Base-by-base conservation (phyloP, 176 grass and related monocot species). In the Saccharum officinarum region DNA sequence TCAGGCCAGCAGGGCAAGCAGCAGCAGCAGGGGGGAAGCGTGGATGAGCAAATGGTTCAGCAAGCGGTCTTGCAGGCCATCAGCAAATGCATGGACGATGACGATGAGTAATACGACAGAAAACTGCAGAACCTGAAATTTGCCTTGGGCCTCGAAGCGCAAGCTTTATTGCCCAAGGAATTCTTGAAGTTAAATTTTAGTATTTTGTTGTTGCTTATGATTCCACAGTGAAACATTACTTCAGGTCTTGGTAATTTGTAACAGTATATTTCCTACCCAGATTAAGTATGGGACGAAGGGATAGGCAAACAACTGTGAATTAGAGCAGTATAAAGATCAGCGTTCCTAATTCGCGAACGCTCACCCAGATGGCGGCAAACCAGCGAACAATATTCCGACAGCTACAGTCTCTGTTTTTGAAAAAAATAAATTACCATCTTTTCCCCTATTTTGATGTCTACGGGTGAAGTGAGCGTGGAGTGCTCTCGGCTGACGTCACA, bases 41-140 rank as follows among this genome's bases (percentile, higher is more conserved):
- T 94, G 28, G 92, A 94, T 38, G 92, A 65, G 8, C 73, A 92
- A 46, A 80, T 82, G 78, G 87, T 95, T 70, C 75, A 87, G 12
- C 87, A 90, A 62, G 90, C 80, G 5, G 90, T 95, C 31, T 9
- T 85, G 30, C 82, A 90, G 66, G 92, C 92, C 57, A 92, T 92
- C 81, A 80, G 71, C 20, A 95, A 78, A 82, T 88, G 82, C 88
- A 86, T 73, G 40, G 72, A 73, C 34, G 23, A 41, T 3, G 40
- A 18, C 49, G 39, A 86, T 5, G 82, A 85, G 47, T 69, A 78
- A 30, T 17, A 40, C 9, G 18, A 41, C 34, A 33, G 25, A 65
- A 60, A 87, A 13, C 39, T 64, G n/a, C 2, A 64, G 25, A 64
- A 15, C 23, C 69, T 38, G 15, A 68, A 68, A 17, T 68, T 37